Evolutionary conservation across 1,139 yeast genomes (phyloP).

Genomic region (Kodamaea plutei): DNA sequence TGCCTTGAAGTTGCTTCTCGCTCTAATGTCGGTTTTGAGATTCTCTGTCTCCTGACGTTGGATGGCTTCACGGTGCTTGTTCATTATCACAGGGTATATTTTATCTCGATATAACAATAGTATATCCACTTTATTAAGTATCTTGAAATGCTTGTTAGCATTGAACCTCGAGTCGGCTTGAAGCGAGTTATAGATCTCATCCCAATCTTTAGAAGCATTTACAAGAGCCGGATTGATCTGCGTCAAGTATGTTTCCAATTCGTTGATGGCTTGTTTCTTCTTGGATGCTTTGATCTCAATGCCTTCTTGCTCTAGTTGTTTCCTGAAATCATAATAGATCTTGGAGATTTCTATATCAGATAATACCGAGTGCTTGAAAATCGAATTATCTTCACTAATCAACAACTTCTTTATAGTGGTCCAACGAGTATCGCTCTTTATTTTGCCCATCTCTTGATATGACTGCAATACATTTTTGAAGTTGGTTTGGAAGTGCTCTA

Average conservation of each 20-base stretch:
- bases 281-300: slow-evolving; percentile 26
- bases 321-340: slow-evolving; percentile 50
- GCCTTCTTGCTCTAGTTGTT: slow-evolving; percentile 35
- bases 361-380: slow-evolving; percentile 60
- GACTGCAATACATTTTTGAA: slow-evolving; percentile 48
- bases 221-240: slow-evolving; percentile 32
- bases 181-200: slow-evolving; percentile 35
- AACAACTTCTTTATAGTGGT: slow-evolving; percentile 40
- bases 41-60: slow-evolving; percentile 35
- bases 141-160: slow-evolving; percentile 54
- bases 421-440: slow-evolving; percentile 69
- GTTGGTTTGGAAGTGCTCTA: slow-evolving; percentile 52
- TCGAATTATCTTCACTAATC: slow-evolving; percentile 59
- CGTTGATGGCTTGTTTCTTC: slow-evolving; percentile 48
- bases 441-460: slow-evolving; percentile 27
- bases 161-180: slow-evolving; percentile 49
- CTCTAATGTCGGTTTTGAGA: slow-evolving; percentile 56
- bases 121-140: slow-evolving; percentile 56
- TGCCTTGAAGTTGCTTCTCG: slow-evolving; percentile 55
- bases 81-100: slow-evolving; percentile 37
- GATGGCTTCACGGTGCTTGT: slow-evolving; percentile 33
- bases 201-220: slow-evolving; percentile 39
- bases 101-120: slow-evolving; percentile 49
- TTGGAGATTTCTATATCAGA: slow-evolving; percentile 52
- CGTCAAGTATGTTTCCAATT: slow-evolving; percentile 46